Conservation (phyloP, 345 rosid genomes). For the Dimocarpus longan region DNA sequence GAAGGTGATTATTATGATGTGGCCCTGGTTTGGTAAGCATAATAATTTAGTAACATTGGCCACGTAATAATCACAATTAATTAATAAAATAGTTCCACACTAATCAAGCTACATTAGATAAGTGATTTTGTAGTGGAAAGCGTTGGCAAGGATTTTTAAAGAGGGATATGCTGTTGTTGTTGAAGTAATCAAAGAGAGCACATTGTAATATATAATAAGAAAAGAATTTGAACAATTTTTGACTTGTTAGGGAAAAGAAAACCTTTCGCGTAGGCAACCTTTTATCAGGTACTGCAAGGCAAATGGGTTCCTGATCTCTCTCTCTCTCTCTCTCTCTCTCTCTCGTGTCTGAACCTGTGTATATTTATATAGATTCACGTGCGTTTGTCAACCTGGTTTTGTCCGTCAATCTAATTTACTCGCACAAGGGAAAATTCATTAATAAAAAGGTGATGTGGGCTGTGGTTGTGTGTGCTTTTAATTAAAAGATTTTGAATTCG, state of each 20-base stretch:
- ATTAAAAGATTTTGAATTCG: slow-evolving; percentile 8
- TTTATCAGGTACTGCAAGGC: not conserved
- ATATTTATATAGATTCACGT: slow-evolving; percentile 75
- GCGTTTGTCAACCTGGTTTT: slow-evolving; percentile 58
- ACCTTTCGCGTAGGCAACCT: not conserved
- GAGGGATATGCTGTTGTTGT: not conserved
- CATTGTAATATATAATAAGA: not conserved
- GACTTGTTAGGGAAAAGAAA: slow-evolving; percentile 7
- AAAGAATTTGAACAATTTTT: slow-evolving; percentile 7
- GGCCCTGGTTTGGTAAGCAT: slow-evolving; percentile 33
- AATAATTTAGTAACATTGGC: slow-evolving; percentile 23
- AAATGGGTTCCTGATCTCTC: not conserved
- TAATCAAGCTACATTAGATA: not conserved
- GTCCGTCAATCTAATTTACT: slow-evolving; percentile 66
- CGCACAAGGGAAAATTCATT: slow-evolving; percentile 17
- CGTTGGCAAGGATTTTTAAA: not conserved
- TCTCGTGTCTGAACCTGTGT: slow-evolving; percentile 41
- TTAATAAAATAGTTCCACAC: not conserved
- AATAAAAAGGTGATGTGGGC: slow-evolving; percentile 9
- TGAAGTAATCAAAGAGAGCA: not conserved
- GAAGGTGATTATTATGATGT: not conserved
- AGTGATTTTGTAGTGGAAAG: slow-evolving; percentile 8
- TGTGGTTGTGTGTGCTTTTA: slow-evolving; percentile 10
- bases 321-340: slow-evolving; percentile 27
- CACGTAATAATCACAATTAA: slow-evolving; percentile 6